Conservation (phyloP, 768 basidiomycete species). For the Leccinum arenicola region DNA sequence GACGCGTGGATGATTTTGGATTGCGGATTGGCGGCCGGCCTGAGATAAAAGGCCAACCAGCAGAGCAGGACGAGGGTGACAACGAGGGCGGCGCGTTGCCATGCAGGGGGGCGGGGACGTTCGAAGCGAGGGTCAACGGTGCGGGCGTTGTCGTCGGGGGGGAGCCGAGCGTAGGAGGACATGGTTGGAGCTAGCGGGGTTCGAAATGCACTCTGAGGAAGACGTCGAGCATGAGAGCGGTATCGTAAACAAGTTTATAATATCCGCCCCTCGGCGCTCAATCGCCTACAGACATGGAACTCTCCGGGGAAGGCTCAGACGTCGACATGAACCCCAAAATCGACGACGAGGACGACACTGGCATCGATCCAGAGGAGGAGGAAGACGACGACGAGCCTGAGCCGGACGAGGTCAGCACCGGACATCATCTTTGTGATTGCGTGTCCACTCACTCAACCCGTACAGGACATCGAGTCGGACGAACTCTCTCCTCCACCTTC, state of each 20-base stretch:
- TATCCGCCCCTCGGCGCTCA: conserved; percentile 1
- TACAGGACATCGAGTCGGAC: conserved; percentile 34
- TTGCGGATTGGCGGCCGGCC: conserved; percentile 22
- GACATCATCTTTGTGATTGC: not conserved
- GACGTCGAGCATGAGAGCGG: conserved; percentile 5
- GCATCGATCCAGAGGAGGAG: conserved; percentile 33
- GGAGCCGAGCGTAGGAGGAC: not conserved
- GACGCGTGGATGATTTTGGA: conserved; percentile 58
- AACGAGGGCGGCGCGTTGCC: conserved; percentile 48
- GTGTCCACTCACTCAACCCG: not conserved
- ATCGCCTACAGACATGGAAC: conserved; percentile 22
- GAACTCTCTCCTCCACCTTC: conserved; percentile 33
- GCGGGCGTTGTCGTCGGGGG: conserved; percentile 13
- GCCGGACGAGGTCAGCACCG: conserved; percentile 7
- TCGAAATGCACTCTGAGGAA: conserved; percentile 18
- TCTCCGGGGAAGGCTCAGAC: conserved; percentile 26
- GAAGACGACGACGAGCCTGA: conserved; percentile 25
- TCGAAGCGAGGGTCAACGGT: conserved; percentile 31
- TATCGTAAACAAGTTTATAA: not conserved
- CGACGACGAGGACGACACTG: conserved; percentile 38
- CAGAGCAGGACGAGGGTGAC: conserved; percentile 40
- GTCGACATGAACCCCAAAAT: conserved; percentile 37
- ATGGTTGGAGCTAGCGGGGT: conserved; percentile 17
- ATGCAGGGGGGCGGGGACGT: conserved; percentile 38
- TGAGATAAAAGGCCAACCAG: conserved; percentile 42